Base-by-base conservation (phyloP, 1,139 yeast species). In the Kodamaea plutei region DNA sequence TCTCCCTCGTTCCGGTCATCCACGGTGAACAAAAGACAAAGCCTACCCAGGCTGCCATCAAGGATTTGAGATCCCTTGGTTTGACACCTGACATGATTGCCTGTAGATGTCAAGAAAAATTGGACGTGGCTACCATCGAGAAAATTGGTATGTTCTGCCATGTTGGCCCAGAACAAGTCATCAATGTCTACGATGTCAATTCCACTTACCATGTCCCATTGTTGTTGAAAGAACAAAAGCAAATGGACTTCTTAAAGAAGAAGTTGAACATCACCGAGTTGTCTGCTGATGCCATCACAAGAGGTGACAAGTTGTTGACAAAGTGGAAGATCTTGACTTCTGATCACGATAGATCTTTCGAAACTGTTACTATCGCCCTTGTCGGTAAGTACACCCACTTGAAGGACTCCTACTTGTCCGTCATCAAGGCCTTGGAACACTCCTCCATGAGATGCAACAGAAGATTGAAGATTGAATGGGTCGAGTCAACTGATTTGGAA, bases 81-180 rank as follows among this genome's bases (percentile, higher is more conserved):
- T 74, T 93, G 56, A 76, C 83, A 26, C 97, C 98, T 10, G 97
- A 93, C 60, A 83, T 91, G 77, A 87, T 91, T 64, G 98, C 97
- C 37, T 91, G 97, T 69, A 80, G 99, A 69, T 91, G 98, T 69
- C 75, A 87, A 38, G 84, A 84, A 47, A 76, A 76, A 52, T 74
- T 91, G 50, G 95, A 84, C 50, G 66, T 65, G 35, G 77, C 89
- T 43, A 88, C 96, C 21, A 85, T 83, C 54, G 93, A 84, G 43
- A 91, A 91, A 65, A 91, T 91, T 54, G 93, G 96, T 39, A 91
- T 93, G 98, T 91, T 91, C 66, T 91, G 98, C 63, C 98, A 93
- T 55, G 98, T 91, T 47, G 97, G 96, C 15, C 88, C 95, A 15
- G 88, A 89, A 37, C 98, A 93, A 64, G 98, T 91, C 32, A 75